These are phyloP conservation scores for Mallotus repandus DNA, from an alignment of 441 rosid species.

Conservation along the genomic window DNA sequence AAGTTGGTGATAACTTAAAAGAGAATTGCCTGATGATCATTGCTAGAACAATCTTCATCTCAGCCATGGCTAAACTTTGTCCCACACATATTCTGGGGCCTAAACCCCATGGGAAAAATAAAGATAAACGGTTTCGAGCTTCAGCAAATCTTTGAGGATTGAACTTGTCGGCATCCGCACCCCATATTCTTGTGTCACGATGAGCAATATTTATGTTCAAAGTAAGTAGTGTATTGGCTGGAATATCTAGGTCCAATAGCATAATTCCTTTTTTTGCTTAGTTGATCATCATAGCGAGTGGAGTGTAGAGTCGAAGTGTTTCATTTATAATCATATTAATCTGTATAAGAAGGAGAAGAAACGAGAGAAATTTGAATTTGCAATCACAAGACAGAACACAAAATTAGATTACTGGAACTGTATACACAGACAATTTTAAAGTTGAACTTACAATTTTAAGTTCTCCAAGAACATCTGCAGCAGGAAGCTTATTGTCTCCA, in stretches of 20 bases:
- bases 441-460: slow-evolving; percentile 59
- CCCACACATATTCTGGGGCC: slow-evolving; percentile 75
- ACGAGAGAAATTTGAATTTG: too few species aligned
- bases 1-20: slow-evolving; percentile 56
- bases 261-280: slow-evolving; percentile 37
- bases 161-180: slow-evolving; percentile 62
- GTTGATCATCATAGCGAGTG: slow-evolving; percentile 46
- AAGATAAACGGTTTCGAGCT: slow-evolving; percentile 45
- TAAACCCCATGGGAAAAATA: slow-evolving; percentile 60
- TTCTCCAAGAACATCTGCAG: slow-evolving; percentile 44
- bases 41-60: slow-evolving; percentile 56
- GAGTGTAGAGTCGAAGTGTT: slow-evolving; percentile 74
- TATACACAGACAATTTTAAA: too few species aligned
- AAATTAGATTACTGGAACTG: too few species aligned
- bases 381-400: too few species aligned
- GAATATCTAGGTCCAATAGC: slow-evolving; percentile 56
- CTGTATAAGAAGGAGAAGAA: slow-evolving; percentile 28
- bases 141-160: slow-evolving; percentile 64
- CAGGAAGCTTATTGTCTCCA: slow-evolving; percentile 30
- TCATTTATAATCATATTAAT: slow-evolving; percentile 62
- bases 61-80: slow-evolving; percentile 55
- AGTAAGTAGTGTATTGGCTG: slow-evolving; percentile 54
- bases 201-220: slow-evolving; percentile 46
- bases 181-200: slow-evolving; percentile 63
- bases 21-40: slow-evolving; percentile 43